Evolutionary conservation across 495 filamentous ascomycete species (phyloP).

Genomic region (Tuber magnatum): DNA sequence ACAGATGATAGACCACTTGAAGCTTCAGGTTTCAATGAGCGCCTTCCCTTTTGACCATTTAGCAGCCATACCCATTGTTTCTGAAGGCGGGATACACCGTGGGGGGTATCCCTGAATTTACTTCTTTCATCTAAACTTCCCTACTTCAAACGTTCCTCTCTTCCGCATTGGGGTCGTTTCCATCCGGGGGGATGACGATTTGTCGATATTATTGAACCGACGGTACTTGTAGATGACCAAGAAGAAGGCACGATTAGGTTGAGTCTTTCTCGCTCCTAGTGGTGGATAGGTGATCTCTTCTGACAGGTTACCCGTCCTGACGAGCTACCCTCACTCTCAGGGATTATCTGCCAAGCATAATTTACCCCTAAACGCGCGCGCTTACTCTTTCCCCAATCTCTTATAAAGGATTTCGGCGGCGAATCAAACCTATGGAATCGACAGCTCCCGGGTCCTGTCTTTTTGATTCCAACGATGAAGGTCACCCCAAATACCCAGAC

Average conservation of each 20-base stretch:
- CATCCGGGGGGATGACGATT: not conserved
- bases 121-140: not conserved
- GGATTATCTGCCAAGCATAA: not conserved
- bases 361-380: slow-evolving; percentile 1
- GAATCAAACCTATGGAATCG: not conserved
- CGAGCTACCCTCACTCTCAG: not conserved
- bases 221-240: not conserved
- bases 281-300: not conserved
- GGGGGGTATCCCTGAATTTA: not conserved
- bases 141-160: not conserved
- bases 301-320: not conserved
- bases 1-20: not conserved
- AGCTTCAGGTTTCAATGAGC: not conserved
- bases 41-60: not conserved
- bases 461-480: not conserved
- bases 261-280: not conserved
- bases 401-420: not conserved
- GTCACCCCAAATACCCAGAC: not conserved
- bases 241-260: not conserved
- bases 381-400: not conserved
- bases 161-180: not conserved
- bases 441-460: not conserved
- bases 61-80: not conserved
- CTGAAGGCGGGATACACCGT: not conserved
- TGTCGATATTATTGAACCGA: not conserved